These are phyloP conservation scores for Corymbia calophylla DNA, from an alignment of 441 rosid species.

Conservation along the genomic window DNA sequence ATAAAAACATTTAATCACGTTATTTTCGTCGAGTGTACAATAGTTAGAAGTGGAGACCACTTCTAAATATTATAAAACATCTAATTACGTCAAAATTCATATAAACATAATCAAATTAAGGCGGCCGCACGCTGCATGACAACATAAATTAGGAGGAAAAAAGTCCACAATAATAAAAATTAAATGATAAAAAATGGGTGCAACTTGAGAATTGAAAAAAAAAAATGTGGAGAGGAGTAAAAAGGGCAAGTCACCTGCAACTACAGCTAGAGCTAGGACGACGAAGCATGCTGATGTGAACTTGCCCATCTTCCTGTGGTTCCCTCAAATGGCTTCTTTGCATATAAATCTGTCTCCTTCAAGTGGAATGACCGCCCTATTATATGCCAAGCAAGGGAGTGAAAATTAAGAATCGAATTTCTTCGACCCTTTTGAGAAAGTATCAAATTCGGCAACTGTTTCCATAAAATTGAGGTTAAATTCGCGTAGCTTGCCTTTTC, in stretches of 20 bases:
- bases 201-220: background rate
- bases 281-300: background rate
- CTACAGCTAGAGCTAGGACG: background rate
- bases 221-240: background rate
- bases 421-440: background rate
- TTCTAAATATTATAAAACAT: no score
- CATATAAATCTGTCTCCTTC: background rate
- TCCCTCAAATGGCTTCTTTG: background rate
- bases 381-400: background rate
- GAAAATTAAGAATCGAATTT: background rate
- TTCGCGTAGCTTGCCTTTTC: background rate
- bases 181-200: no score
- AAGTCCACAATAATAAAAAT: no score
- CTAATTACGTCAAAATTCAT: no score
- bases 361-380: rapidly evolving
- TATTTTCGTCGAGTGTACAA: no score
- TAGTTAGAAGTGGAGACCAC: no score
- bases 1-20: no score
- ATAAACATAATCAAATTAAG: no score
- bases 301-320: background rate
- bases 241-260: background rate
- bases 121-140: no score
- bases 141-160: no score
- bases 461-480: background rate
- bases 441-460: background rate